These are phyloP conservation scores for Hura crepitans DNA, from an alignment of 441 rosid species.

Conservation along the genomic window DNA sequence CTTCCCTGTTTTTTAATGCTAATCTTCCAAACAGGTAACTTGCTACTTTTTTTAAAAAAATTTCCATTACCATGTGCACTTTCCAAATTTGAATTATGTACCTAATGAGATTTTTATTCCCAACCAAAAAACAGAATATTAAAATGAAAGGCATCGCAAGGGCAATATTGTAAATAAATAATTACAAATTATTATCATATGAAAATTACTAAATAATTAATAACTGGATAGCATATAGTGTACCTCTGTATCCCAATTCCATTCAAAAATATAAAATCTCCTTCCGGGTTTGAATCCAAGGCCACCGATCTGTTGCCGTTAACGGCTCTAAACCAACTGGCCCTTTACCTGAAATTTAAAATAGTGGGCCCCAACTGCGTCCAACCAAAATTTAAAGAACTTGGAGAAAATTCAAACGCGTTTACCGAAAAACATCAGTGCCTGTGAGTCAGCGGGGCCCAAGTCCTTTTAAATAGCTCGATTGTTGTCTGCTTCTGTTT, in stretches of 20 bases:
- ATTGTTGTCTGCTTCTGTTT: not conserved
- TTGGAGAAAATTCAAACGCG: constrained; percentile 33
- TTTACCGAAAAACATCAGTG: constrained; percentile 28
- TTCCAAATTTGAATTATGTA: no score
- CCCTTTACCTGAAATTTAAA: constrained; percentile 24
- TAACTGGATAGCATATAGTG: not conserved
- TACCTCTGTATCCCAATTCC: not conserved
- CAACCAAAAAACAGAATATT: not conserved
- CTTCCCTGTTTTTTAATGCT: no score
- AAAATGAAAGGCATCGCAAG: not conserved
- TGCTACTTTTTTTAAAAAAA: no score
- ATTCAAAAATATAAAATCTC: constrained; percentile 15
- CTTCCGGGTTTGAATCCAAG: constrained; percentile 20
- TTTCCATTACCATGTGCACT: no score
- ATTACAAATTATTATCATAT: not conserved
- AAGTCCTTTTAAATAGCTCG: constrained; percentile 17
- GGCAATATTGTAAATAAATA: not conserved
- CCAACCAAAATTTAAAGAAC: not conserved
- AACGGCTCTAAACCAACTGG: constrained; percentile 19
- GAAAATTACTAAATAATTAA: no score
- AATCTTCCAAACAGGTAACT: no score
- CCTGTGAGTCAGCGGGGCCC: constrained; percentile 25
- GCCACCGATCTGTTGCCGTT: constrained; percentile 26
- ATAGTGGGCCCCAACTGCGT: constrained; percentile 20
- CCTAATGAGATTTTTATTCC: no score